Percentiles rank a stretch among this genome's conserved stretches.
These are phyloP conservation scores for Cephalotrichum gorgonifer DNA, from an alignment of 2,329 filamentous ascomycete genomes.

Conservation along the genomic window DNA sequence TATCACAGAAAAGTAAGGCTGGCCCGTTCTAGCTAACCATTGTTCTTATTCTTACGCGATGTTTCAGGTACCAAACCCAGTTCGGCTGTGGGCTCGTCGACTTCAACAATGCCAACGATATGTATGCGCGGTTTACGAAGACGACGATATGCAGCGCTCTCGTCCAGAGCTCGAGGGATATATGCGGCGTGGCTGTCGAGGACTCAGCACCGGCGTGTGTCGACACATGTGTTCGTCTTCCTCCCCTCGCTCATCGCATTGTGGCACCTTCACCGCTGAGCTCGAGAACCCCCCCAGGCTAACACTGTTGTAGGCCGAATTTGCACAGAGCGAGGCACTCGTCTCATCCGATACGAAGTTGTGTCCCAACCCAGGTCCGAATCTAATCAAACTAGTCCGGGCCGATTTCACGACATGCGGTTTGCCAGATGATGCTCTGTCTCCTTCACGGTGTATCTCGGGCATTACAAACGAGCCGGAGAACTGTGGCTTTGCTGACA, in stretches of 20 bases:
- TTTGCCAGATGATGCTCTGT: constrained; percentile 69
- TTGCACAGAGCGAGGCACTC: constrained; percentile 79
- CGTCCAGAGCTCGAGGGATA: constrained; percentile 71
- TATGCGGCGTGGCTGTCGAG: constrained; percentile 56
- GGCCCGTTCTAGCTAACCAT: not conserved
- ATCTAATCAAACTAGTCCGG: constrained; percentile 68
- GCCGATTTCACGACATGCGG: constrained; percentile 90
- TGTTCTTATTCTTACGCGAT: not conserved
- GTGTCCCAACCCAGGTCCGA: constrained; percentile 55
- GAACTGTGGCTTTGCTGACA: constrained; percentile 76
- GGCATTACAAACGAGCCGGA: constrained; percentile 71
- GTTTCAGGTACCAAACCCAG: constrained; percentile 61
- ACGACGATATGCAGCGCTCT: constrained; percentile 90
- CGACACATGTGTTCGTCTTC: constrained; percentile 55
- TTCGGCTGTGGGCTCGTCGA: constrained; percentile 75
- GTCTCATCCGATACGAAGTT: constrained; percentile 65
- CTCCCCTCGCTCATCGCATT: not conserved
- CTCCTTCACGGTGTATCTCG: constrained; percentile 59
- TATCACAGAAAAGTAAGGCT: constrained; percentile 63
- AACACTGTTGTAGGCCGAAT: constrained; percentile 54
- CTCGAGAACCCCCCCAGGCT: not conserved
- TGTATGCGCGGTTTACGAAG: constrained; percentile 89
- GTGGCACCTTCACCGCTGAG: too few species aligned
- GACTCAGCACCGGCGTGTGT: constrained; percentile 73
- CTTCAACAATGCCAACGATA: constrained; percentile 64